Conservation (phyloP, 768 basidiomycete genomes). For the Collybia nuda region DNA sequence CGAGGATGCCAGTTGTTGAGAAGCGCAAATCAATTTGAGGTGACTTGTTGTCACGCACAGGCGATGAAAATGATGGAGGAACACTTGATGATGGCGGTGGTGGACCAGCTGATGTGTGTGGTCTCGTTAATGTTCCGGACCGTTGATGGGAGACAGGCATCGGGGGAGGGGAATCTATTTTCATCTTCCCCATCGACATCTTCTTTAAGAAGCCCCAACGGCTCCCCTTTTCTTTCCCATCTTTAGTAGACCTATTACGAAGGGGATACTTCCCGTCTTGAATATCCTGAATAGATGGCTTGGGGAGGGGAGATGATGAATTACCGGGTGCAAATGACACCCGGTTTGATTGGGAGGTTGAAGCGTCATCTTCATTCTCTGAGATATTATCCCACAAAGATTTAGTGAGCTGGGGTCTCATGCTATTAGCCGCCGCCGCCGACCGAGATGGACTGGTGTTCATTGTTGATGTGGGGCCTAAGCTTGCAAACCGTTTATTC, state of each 20-base stretch:
- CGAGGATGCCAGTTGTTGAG: constrained; percentile 66
- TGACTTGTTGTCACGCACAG: constrained; percentile 37
- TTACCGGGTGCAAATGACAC: constrained; percentile 13
- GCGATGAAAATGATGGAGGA: constrained; percentile 20
- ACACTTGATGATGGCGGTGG: constrained; percentile 16
- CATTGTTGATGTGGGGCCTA: constrained; percentile 54
- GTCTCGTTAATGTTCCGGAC: constrained; percentile 22
- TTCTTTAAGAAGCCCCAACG: constrained; percentile 97
- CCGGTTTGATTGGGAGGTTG: constrained; percentile 12
- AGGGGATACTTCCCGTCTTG: constrained; percentile 18
- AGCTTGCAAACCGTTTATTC: constrained; percentile 65
- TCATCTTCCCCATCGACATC: constrained; percentile 97
- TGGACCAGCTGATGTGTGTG: constrained; percentile 28
- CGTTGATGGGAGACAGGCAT: constrained; percentile 34
- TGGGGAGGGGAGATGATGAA: constrained; percentile 10
- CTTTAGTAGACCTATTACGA: constrained; percentile 25
- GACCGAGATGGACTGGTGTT: constrained; percentile 35
- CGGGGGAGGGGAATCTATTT: constrained; percentile 55
- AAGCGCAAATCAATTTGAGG: constrained; percentile 73
- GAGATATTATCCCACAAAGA: constrained; percentile 54
- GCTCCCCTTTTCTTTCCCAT: constrained; percentile 61
- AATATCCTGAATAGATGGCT: constrained; percentile 13
- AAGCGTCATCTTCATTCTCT: constrained; percentile 20
- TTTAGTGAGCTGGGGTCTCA: constrained; percentile 41
- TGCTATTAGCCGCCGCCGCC: constrained; percentile 22